Evolutionary conservation across 495 filamentous ascomycete genomes (phyloP), one percentile per base, ranked within the genome.

Genomic region (Penicillium pulvis): DNA sequence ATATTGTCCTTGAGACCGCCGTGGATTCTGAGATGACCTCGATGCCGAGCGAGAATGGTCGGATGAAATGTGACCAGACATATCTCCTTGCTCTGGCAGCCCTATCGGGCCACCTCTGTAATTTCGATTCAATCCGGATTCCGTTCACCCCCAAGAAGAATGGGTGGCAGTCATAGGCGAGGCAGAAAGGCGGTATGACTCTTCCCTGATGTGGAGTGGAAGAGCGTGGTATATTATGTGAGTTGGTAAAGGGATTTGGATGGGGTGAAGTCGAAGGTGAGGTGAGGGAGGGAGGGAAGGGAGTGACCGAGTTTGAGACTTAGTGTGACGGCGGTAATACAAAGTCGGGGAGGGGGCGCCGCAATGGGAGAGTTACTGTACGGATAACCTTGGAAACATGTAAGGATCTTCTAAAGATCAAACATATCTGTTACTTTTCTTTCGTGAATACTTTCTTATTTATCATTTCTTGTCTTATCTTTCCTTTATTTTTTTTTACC

Each of bases 1-100:
- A 45, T 68, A 59, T 50, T 69, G 61, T 30, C 63, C 49, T 30
- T 67, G 69, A 9, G 63, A 67, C 39, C 56, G 57, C 28, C 60
- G 71, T 57, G 67, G 67, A 19, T 65, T 63, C 39, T 69, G 71
- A 35, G 75, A 78, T 41, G 75, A 74, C 52, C 60, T 72, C 42
- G 73, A 75, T 19, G 66, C 60, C 20, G 74, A 75, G 66, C 75
- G 74, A 72, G 76, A 73, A 64, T 69, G 72, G 48, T 79, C 69
- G 62, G 73, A 69, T 63, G 74, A 73, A 59, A 71, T 62, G 68
- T 66, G 76, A 69, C 72, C 71, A 71, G 75, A 70, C 77, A 80
- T 80, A 70, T 76, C 68, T 51, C 63, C 69, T 65, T 67, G 59
- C 42, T 58, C 60, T 61, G 65, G 64, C 70, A 78, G 75, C 77